A percentile compares a stretch with the other conserved stretches of the same genome.
phyloP scores from a whole-genome alignment of 1,284 basidiomycete species.

The Agaricales sp. region DNA sequence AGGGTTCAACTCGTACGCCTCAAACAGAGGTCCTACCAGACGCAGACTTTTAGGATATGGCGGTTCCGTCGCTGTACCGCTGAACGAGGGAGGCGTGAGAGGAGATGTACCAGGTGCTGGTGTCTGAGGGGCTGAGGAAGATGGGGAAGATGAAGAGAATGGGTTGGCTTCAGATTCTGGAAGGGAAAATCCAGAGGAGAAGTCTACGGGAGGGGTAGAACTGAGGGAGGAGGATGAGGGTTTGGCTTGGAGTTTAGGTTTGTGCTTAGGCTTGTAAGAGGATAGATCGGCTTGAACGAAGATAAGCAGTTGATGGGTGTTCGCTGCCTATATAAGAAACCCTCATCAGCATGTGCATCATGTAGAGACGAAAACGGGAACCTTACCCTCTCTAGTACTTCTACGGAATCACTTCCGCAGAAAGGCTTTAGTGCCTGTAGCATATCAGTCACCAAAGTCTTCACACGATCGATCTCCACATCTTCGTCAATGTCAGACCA shows the following conservation, averaged over 20 bases:
- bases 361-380: slow-evolving; percentile 10
- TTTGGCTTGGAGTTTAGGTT: slow-evolving; percentile 23
- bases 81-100: slow-evolving; percentile 21
- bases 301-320: slow-evolving; percentile 68
- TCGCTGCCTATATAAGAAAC: slow-evolving; percentile 51
- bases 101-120: too few relatives aligned
- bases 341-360: neutral
- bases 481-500: slow-evolving; percentile 56
- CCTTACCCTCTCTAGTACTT: slow-evolving; percentile 84
- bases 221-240: slow-evolving; percentile 15
- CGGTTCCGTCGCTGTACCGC: slow-evolving; percentile 29
- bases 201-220: slow-evolving; percentile 14
- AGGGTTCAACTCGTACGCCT: slow-evolving; percentile 76
- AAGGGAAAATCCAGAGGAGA: slow-evolving; percentile 13
- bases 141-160: slow-evolving; percentile 79
- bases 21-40: slow-evolving; percentile 78
- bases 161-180: slow-evolving; percentile 36
- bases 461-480: slow-evolving; percentile 52
- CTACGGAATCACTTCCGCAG: slow-evolving; percentile 56
- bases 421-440: slow-evolving; percentile 46
- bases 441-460: slow-evolving; percentile 50
- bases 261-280: slow-evolving; percentile 33
- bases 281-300: slow-evolving; percentile 79
- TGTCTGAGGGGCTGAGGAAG: slow-evolving; percentile 52
- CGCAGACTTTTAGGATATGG: slow-evolving; percentile 82